Evolutionary conservation across 225 moss, liverwort and hornwort genomes (phyloP), one percentile per base, ranked within the genome.

Genomic region (Lunularia cruciata): DNA sequence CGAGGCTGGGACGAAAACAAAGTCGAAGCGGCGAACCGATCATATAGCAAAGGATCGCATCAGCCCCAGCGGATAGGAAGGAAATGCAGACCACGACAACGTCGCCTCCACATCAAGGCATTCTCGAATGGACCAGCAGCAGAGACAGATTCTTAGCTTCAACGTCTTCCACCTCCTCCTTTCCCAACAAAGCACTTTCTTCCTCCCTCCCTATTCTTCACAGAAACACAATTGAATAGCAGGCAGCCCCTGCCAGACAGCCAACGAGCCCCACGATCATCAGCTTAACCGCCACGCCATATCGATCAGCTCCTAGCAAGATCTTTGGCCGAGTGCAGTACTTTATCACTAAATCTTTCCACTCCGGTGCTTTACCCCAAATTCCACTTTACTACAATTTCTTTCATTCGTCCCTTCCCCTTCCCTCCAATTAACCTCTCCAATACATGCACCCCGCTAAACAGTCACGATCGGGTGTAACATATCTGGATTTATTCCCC

Each of bases 201-300:
- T 61, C 22, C 9, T 22, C 42, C 39, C 23, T 26, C 25, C 5
- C 3, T 22, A 23, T 61, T 25, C 23, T 40, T 23, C 39, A 61
- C 39, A 39, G 7, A 34, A 35, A 36, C 35, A 61, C 56, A 32
- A 61, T 42, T 25, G 20, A 61, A 8, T 14, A 38, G 23, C 40
- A 39, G 39, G 39, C 22, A 23, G 39, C n/a, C 61, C 4, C 43
- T 43, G 43, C 43, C 43, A 11, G 11, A 13, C 37, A 38, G 0
- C 60, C 60, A 34, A 36, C 15, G 35, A 31, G 33, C 60, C 33
- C 22, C 36, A 8, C 20, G 23, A 38, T 3, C 1, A 61, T 61
- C 61, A 40, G 42, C 40, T 61, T 61, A 61, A 61, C 61, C 42
- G 61, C 61, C 61, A 40, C 38, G 61, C 39, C 39, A 26, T 42